Base-by-base conservation (phyloP, 331 rosid species). In the Ulmus americana region DNA sequence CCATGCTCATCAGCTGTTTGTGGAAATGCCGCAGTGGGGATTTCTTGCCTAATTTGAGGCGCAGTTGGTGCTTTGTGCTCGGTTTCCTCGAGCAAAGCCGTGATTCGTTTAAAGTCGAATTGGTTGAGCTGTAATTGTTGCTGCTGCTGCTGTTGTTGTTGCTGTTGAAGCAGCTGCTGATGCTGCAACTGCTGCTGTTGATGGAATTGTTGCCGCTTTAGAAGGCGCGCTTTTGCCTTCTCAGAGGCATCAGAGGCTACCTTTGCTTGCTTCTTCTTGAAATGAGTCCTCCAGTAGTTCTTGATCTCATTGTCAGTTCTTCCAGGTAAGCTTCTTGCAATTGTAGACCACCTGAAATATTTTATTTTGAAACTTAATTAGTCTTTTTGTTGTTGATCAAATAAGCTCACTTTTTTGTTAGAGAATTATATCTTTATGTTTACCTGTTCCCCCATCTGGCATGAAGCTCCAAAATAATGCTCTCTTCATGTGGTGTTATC, bases 381-480 rank as follows among this genome's bases (percentile, higher is more conserved):
- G 42, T 8, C 56, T 59, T 69, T 50, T 2, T 50, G n/a, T 35
- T 40, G 10, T 11, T 13, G 8, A n/a, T 45, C 45, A 55, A 35
- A 45, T 15, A 16, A 45, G 0, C 22, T 1, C 35, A 10, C 1
- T 61, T 10, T 6, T 28, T 28, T 56, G 10, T 20, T 14, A 50
- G 14, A 50, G 10, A 50, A 50, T 50, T n/a, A 6, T 14, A 59
- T 1, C 11, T 13, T 45, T 42, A 49, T n/a, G 9, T 58, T 63
- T 81, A 91, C 97, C 97, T 91, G 81, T 91, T 91, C 42, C 97
- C 97, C 97, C 97, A 91, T 39, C 81, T 86, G 71, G 96, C 94
- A 85, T 92, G 97, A 1, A 92, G 91, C 77, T 88, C 95, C 28
- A 81, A 75, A 71, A 92, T 92, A 62, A 83, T 80, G 77, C 76